These are phyloP conservation scores for Rubus parviflorus DNA, from an alignment of 306 rosid species.

Conservation along the genomic window DNA sequence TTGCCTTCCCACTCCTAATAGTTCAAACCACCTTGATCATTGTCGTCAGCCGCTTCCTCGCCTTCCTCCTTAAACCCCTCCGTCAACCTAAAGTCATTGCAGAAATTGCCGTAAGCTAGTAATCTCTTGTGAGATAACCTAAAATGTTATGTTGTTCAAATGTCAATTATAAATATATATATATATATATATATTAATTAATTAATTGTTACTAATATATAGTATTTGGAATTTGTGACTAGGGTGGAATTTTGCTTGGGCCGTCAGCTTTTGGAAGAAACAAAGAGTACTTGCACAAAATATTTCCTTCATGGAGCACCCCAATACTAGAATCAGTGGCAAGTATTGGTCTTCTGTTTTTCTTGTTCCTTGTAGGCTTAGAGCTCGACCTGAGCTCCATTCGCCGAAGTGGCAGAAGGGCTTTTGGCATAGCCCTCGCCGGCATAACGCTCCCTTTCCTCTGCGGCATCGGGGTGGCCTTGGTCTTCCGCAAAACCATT, in stretches of 20 bases:
- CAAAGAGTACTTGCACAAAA: slow-evolving; percentile 38
- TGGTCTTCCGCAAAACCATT: slow-evolving; percentile 57
- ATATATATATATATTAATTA: no score
- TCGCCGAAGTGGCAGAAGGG: slow-evolving; percentile 56
- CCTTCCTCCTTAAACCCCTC: slow-evolving; percentile 74
- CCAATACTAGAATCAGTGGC: slow-evolving; percentile 76
- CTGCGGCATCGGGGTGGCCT: slow-evolving; percentile 65
- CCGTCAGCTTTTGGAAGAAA: slow-evolving; percentile 75
- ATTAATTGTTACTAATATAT: not conserved
- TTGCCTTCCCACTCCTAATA: slow-evolving; percentile 77
- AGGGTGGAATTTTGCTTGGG: slow-evolving; percentile 87
- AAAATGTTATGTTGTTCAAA: not conserved
- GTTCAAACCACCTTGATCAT: slow-evolving; percentile 57
- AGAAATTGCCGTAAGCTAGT: slow-evolving; percentile 65
- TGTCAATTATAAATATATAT: not conserved
- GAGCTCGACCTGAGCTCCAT: slow-evolving; percentile 68
- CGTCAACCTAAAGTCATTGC: slow-evolving; percentile 90
- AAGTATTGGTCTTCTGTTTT: slow-evolving; percentile 74
- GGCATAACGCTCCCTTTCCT: slow-evolving; percentile 74
- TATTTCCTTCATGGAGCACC: slow-evolving; percentile 71
- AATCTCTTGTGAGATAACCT: not conserved
- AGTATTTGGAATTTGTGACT: not conserved
- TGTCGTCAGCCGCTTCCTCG: slow-evolving; percentile 52
- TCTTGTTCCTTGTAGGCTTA: slow-evolving; percentile 69
- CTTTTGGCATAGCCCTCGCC: slow-evolving; percentile 63